Percentiles rank a stretch among this genome's conserved stretches.
phyloP scores from a whole-genome alignment of 129 eudicot species.

The Kitagawia praeruptora region DNA sequence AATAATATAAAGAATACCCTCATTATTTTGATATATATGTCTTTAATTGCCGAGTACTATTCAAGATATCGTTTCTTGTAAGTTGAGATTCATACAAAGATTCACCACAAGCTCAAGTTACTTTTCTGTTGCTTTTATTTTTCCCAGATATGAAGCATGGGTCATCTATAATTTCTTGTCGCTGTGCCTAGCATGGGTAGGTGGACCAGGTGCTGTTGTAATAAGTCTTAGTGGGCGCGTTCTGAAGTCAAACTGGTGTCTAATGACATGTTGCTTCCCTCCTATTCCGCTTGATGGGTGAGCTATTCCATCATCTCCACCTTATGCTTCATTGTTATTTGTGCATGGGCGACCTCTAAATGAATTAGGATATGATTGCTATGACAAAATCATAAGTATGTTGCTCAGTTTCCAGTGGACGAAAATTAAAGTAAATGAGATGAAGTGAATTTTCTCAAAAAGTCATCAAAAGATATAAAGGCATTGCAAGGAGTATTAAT shows the following conservation, averaged over 20 bases:
- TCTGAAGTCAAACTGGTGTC: constrained; percentile 49
- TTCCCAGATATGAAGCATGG: constrained; percentile 63
- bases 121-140: constrained; percentile 10
- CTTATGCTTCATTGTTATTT: constrained; percentile 3
- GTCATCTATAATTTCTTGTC: constrained; percentile 61
- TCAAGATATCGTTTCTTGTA: not conserved
- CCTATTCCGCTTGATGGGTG: constrained; percentile 66
- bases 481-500: not conserved
- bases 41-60: not conserved
- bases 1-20: not conserved
- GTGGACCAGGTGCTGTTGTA: constrained; percentile 71
- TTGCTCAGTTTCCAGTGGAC: not conserved
- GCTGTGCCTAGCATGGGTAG: constrained; percentile 65
- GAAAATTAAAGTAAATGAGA: not conserved
- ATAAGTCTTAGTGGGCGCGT: constrained; percentile 43
- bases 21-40: not conserved
- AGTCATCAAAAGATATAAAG: not conserved
- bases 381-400: not conserved
- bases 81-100: not conserved
- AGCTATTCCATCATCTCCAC: constrained; percentile 12
- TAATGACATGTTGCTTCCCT: constrained; percentile 63
- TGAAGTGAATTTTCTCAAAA: not conserved
- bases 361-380: not conserved
- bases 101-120: not conserved
- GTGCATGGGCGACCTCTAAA: not conserved